Conservation (phyloP, 805 yeast genomes). For the Pichia occidentalis region DNA sequence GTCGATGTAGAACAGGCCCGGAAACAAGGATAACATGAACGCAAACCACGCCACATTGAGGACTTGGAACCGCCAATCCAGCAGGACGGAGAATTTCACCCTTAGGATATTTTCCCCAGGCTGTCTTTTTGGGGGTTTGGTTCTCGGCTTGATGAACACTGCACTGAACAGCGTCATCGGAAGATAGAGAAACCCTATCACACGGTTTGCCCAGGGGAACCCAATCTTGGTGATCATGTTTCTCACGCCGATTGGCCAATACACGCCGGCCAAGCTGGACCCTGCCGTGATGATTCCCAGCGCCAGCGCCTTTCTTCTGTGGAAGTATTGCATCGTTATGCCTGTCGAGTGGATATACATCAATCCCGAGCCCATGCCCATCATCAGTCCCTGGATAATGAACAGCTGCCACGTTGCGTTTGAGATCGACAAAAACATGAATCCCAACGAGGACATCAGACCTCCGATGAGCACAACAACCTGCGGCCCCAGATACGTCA, state of each 20-base stretch:
- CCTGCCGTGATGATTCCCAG: slow-evolving; percentile 42
- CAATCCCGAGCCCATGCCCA: slow-evolving; percentile 51
- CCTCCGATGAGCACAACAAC: slow-evolving; percentile 36
- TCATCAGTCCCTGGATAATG: slow-evolving; percentile 60
- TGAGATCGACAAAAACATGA: slow-evolving; percentile 52
- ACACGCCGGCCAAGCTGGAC: slow-evolving; percentile 45
- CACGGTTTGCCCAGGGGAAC: slow-evolving; percentile 46
- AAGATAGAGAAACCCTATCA: slow-evolving; percentile 36
- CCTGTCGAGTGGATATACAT: slow-evolving; percentile 54
- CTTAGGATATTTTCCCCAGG: slow-evolving; percentile 29
- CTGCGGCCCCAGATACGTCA: slow-evolving; percentile 40
- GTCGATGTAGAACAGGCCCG: slow-evolving; percentile 52
- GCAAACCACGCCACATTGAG: slow-evolving; percentile 36
- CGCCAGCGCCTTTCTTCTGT: slow-evolving; percentile 49
- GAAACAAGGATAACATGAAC: slow-evolving; percentile 27
- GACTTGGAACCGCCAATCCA: slow-evolving; percentile 31
- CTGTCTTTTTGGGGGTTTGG: slow-evolving; percentile 31
- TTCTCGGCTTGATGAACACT: slow-evolving; percentile 26
- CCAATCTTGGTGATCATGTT: slow-evolving; percentile 33
- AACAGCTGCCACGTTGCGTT: slow-evolving; percentile 59
- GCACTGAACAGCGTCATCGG: slow-evolving; percentile 23
- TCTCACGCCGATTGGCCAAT: slow-evolving; percentile 43
- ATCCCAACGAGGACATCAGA: slow-evolving; percentile 36
- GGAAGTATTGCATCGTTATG: slow-evolving; percentile 60
- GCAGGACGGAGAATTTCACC: slow-evolving; percentile 34